Base-by-base conservation (phyloP, 1,284 basidiomycete species). In the Irpex sp. region DNA sequence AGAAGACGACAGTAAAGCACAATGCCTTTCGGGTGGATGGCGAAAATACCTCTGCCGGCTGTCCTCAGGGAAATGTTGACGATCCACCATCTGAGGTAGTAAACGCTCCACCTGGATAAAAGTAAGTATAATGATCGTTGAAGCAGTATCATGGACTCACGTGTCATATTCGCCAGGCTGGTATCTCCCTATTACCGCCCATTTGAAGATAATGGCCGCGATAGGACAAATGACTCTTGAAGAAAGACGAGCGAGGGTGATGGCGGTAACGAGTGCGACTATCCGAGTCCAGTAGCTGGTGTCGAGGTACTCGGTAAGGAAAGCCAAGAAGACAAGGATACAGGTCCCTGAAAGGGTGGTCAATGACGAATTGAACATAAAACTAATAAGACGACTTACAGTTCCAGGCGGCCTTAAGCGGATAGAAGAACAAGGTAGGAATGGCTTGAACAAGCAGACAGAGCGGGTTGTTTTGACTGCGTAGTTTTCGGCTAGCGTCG, bases 31-130 rank as follows among this genome's bases (percentile, higher is more conserved):
- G 79, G 78, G 60, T 80, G 75, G 55, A 75, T 64, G n/a, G 74
- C 64, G 61, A 82, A 82, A 35, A 82, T 68, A 1, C 80, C 80
- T 36, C 76, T 76, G 0, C 79, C 80, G 6, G 78, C 70, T 51
- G 72, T 69, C 31, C 76, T 69, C 6, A 82, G 65, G 50, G 71
- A 70, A 63, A 79, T 77, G 66, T 82, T 78, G 17, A 80, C 79
- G 57, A 82, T 73, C 80, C 80, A 81, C 77, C 79, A 82, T 9
- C 80, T 76, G 8, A 82, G 69, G 60, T 82, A 76, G 65, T 81
- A 82, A 5, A 54, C 62, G 62, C 64, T 63, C 63, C 63, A 78
- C 63, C 63, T 63, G 53, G 26, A 26, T 26, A 26, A 26, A 26
- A 26, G 26, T 26, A 26, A 26, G 26, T 26, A 26, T 26, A 26